Evolutionary conservation across 352 stramenopile species (phyloP).

Genomic region (Halophytophthora polymorphica): DNA sequence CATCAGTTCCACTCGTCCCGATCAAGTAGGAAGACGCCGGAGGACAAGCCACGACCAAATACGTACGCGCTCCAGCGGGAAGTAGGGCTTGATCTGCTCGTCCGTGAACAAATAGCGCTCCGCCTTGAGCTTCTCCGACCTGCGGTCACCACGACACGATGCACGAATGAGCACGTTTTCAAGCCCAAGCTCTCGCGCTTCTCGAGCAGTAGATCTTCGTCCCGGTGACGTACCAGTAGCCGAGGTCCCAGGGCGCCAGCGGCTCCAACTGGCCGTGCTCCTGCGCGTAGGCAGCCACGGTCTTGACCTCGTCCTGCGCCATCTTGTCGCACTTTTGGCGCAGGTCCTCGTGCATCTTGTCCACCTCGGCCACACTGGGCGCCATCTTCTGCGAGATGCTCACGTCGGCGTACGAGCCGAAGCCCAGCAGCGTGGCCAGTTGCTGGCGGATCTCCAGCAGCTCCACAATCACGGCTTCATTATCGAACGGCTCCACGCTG

Average conservation of each 20-base stretch:
- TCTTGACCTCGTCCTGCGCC: constrained; percentile 88
- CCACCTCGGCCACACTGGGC: constrained; percentile 84
- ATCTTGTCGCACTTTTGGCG: constrained; percentile 91
- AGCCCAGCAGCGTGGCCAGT: constrained; percentile 91
- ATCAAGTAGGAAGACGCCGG: neutral
- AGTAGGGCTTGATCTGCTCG: constrained; percentile 97
- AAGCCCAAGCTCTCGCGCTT: neutral
- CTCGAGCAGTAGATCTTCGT: neutral
- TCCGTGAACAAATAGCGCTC: constrained; percentile 94
- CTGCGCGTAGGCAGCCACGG: constrained; percentile 86
- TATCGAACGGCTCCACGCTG: constrained; percentile 86
- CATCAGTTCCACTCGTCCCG: constrained; percentile 1
- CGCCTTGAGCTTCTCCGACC: constrained; percentile 94
- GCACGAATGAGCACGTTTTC: neutral
- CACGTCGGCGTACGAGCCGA: constrained; percentile 91
- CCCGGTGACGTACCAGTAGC: constrained; percentile 77
- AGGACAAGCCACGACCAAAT: neutral
- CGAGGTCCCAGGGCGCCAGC: constrained; percentile 93
- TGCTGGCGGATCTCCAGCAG: constrained; percentile 91
- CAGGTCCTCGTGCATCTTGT: constrained; percentile 92
- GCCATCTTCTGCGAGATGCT: constrained; percentile 97
- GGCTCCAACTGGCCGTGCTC: constrained; percentile 65
- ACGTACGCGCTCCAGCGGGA: constrained; percentile 90
- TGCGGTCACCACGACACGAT: constrained; percentile 4
- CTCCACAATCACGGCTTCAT: constrained; percentile 93